A percentile compares a stretch with the other conserved stretches of the same genome.
Evolutionary conservation across 164 flowering plant genomes (phyloP).

Genomic region (Hamamelis virginiana): DNA sequence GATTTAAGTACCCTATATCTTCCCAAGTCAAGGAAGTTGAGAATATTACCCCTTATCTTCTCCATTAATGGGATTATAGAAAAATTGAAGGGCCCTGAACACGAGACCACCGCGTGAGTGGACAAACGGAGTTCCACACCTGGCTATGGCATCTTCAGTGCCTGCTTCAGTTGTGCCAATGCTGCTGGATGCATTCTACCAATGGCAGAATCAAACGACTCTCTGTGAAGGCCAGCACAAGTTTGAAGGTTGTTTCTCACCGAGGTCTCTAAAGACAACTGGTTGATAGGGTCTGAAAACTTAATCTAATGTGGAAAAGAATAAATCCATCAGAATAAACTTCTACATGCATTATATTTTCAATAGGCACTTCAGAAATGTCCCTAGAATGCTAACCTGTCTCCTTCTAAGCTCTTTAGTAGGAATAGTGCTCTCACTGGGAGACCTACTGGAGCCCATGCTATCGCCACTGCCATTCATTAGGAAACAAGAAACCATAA

Average conservation of each 20-base stretch:
- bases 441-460: conserved; percentile 43
- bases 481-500: not conserved
- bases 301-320: conserved; percentile 49
- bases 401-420: conserved; percentile 69
- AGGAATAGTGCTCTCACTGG: conserved; percentile 40
- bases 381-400: conserved; percentile 51
- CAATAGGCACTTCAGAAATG: not conserved
- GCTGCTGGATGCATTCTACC: conserved; percentile 81
- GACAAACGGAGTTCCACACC: not conserved
- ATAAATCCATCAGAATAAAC: conserved; percentile 11
- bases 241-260: conserved; percentile 84
- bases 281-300: conserved; percentile 76
- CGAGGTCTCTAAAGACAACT: conserved; percentile 64
- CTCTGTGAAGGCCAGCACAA: conserved; percentile 89
- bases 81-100: not conserved
- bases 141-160: conserved; percentile 65
- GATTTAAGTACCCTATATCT: not conserved
- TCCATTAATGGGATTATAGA: not conserved
- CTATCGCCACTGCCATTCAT: conserved; percentile 51
- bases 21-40: not conserved
- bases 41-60: conserved; percentile 9
- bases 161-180: conserved; percentile 75
- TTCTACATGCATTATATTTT: not conserved
- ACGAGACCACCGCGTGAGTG: not conserved
- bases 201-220: conserved; percentile 74